A percentile compares a stretch with the other conserved stretches of the same genome.
These are phyloP conservation scores for Zasmidium citrigriseum DNA, from an alignment of 2,329 filamentous ascomycete genomes.

Conservation along the genomic window DNA sequence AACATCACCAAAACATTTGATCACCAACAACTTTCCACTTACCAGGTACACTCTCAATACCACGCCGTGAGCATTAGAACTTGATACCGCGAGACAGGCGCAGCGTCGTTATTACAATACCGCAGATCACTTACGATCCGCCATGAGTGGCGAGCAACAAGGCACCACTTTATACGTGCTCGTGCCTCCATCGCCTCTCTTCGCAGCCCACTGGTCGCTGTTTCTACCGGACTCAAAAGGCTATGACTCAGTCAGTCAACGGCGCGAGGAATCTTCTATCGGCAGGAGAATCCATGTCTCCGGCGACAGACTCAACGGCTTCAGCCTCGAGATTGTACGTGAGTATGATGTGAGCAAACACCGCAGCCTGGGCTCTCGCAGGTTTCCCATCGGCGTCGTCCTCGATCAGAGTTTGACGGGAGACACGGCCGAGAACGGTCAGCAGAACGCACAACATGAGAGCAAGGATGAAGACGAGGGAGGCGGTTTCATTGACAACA, in stretches of 20 bases:
- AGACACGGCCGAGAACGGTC: not conserved
- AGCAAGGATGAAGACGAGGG: conserved; percentile 21
- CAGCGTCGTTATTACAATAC: no score
- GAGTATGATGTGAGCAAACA: conserved; percentile 19
- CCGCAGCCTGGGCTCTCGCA: conserved; percentile 7
- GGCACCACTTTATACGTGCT: conserved; percentile 13
- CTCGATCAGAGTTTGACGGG: not conserved
- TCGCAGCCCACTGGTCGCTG: conserved; percentile 25
- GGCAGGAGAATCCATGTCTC: conserved; percentile 21
- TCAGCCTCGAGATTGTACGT: conserved; percentile 18
- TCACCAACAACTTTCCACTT: no score
- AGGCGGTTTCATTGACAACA: conserved; percentile 18
- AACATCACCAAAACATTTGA: no score
- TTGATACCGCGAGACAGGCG: no score
- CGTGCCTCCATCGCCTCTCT: conserved; percentile 23
- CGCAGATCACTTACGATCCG: no score
- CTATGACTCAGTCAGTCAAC: not conserved
- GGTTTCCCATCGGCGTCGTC: conserved; percentile 5
- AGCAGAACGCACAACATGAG: not conserved
- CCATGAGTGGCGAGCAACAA: not conserved
- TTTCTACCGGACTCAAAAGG: conserved; percentile 11
- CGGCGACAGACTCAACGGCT: conserved; percentile 22
- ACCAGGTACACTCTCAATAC: no score
- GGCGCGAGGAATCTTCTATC: conserved; percentile 6
- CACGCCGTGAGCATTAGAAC: no score